These are phyloP conservation scores for Scutellaria barbata DNA, from an alignment of 257 asterid genomes.

Conservation along the genomic window DNA sequence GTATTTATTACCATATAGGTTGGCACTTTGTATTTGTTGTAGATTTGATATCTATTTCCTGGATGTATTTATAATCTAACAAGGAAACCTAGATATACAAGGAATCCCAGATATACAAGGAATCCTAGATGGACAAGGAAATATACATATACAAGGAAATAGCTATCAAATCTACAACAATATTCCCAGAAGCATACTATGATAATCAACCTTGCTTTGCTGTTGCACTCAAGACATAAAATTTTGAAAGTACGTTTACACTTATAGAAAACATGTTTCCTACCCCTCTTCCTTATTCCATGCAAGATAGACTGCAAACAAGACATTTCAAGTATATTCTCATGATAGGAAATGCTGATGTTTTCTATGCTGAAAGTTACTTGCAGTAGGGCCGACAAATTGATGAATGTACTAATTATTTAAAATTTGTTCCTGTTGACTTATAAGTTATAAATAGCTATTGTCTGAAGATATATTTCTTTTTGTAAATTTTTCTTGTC, in stretches of 20 bases:
- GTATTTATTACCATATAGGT: slow-evolving; percentile 6
- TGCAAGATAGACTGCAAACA: slow-evolving; percentile 13
- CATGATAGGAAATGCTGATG: slow-evolving; percentile 17
- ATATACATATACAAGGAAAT: too few species aligned
- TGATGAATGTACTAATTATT: not conserved
- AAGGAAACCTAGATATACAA: too few species aligned
- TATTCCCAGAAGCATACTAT: slow-evolving; percentile 10
- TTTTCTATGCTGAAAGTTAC: slow-evolving; percentile 23
- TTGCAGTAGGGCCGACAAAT: slow-evolving; percentile 14
- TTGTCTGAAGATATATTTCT: slow-evolving; percentile 37
- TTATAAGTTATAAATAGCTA: slow-evolving; percentile 41
- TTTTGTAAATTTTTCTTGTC: too few species aligned
- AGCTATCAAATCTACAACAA: too few species aligned
- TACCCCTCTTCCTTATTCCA: not conserved
- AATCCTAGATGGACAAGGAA: too few species aligned
- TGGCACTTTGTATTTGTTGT: not conserved
- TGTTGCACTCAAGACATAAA: not conserved
- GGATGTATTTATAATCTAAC: too few species aligned
- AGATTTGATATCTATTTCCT: too few species aligned
- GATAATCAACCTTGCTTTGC: slow-evolving; percentile 11
- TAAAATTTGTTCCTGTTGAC: not conserved
- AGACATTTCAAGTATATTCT: slow-evolving; percentile 11
- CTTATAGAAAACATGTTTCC: not conserved
- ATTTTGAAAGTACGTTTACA: not conserved
- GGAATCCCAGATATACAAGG: too few species aligned